Evolutionary conservation across 192 early-diverging fungal genomes (phyloP), one percentile per base, ranked within the genome.

Genomic region (Glomus cerebriforme): DNA sequence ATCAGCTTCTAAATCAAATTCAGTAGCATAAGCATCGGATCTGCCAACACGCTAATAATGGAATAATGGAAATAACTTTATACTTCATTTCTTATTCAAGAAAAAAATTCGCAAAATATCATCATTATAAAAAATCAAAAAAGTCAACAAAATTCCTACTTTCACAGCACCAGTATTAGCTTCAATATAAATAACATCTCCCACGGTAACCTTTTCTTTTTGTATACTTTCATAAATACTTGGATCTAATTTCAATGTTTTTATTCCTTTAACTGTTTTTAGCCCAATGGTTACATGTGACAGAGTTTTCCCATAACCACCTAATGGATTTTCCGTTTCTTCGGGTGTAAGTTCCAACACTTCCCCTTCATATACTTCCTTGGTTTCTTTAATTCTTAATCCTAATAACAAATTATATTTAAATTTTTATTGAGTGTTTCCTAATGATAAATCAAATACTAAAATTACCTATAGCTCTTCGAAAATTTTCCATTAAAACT

Each of bases 361-460:
- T 84, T 99, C 98, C 71, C 98, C 98, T 84, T 99, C 98, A 80
- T 99, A 99, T 0, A 99, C 98, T 85, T 99, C 97, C 85, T 98
- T 99, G 31, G 95, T 96, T 79, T 99, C 98, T 85, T 98, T 98
- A 84, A 98, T 96, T 39, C 97, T 91, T 67, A 99, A 85, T 29
- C 95, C 95, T 90, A 81, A 31, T 26, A 70, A 37, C 1, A 49
- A 32, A 65, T 75, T 9, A 31, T 27, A 6, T 29, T 27, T 31
- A 5, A 31, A 32, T 10, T 9, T 31, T 65, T 6, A 19, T 19
- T 65, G 0, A 13, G 10, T 0, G 10, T 19, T 17, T 6, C 17
- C 13, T 65, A 17, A 32, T 64, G 5, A n/a, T 58, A 32, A 37
- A 8, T 34, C 15, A 19, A 22, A 31, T 26, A 10, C 22, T 73